A percentile compares a stretch with the other conserved stretches of the same genome.
Conservation (phyloP, 2,329 filamentous ascomycete species). For the Arthrobotrys iridis region DNA sequence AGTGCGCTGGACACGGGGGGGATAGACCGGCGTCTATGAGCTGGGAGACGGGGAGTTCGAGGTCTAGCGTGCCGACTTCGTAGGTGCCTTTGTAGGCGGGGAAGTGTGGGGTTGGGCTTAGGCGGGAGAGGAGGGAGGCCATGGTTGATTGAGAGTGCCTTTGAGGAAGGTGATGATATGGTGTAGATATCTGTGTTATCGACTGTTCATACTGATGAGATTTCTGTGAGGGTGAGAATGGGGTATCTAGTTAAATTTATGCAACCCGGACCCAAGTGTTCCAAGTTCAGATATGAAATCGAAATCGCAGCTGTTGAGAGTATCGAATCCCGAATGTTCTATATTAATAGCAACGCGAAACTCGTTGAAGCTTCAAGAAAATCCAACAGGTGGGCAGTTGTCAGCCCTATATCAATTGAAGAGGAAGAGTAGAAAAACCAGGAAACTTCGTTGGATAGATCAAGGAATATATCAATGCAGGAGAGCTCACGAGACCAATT, state of each 20-base stretch:
- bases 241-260: neutral
- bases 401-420: no score
- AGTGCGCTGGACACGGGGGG: constrained; percentile 58
- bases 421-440: no score
- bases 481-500: no score
- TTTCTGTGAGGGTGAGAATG: neutral
- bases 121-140: constrained; percentile 33
- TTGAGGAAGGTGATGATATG: no score
- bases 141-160: neutral
- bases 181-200: no score
- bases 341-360: no score
- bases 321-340: neutral
- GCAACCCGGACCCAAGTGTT: neutral
- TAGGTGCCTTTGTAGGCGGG: constrained; percentile 80
- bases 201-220: neutral
- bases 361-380: no score
- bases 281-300: neutral
- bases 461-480: no score
- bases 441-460: no score
- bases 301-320: no score
- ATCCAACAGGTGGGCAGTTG: no score
- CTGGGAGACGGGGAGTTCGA: constrained; percentile 76
- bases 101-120: constrained; percentile 68
- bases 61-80: constrained; percentile 80
- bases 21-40: constrained; percentile 40